Conservation (phyloP, 139 green algal species). For the Closterium sp. region DNA sequence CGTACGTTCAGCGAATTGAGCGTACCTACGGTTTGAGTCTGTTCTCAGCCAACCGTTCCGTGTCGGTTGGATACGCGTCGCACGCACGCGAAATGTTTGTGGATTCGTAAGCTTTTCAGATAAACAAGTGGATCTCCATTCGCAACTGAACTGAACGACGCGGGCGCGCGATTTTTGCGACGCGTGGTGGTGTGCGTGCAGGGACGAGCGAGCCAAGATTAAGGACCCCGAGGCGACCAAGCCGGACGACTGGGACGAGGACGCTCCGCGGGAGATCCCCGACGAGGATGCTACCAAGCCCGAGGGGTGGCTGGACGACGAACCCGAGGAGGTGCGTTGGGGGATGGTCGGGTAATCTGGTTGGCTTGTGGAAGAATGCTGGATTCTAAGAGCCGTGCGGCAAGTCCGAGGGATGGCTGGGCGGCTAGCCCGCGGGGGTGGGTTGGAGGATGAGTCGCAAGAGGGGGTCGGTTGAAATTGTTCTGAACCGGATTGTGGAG, state of each 20-base stretch:
- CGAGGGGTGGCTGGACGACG: slow-evolving; percentile 60
- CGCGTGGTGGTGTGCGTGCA: not conserved
- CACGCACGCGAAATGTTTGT: not conserved
- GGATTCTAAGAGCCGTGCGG: no score
- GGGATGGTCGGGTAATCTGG: not conserved
- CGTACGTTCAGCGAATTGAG: not conserved
- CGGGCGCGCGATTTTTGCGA: not conserved
- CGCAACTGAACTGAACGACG: no score
- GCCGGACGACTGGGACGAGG: slow-evolving; percentile 92
- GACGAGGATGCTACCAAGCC: slow-evolving; percentile 56
- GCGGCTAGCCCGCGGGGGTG: no score
- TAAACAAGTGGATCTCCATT: not conserved
- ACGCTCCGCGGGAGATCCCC: slow-evolving; percentile 55
- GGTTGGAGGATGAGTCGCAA: no score
- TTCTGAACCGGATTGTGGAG: no score
- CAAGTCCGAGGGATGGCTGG: no score
- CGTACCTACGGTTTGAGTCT: no score
- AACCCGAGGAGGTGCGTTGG: slow-evolving; percentile 41
- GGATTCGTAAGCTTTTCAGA: not conserved
- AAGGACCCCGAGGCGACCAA: slow-evolving; percentile 65
- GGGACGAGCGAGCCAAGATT: slow-evolving; percentile 55
- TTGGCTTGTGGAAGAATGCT: no score
- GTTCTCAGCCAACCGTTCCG: no score
- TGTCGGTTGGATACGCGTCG: no score
- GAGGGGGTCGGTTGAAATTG: no score